phyloP scores from a whole-genome alignment of 1,139 yeast genomes.

The Ogataea hybrid region DNA sequence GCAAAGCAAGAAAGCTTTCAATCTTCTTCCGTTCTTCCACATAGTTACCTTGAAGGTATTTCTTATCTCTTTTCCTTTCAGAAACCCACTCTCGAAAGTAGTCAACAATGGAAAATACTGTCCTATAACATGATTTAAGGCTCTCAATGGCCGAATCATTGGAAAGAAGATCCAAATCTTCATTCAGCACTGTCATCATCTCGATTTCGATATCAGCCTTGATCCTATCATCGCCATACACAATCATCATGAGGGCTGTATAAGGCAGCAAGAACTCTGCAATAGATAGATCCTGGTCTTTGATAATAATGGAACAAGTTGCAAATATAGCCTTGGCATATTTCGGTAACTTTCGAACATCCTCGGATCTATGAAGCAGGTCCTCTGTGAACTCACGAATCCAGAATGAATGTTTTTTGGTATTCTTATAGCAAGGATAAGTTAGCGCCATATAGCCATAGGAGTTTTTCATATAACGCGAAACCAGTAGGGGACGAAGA shows the following conservation, averaged over 20 bases:
- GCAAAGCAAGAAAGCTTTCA: conserved; percentile 46
- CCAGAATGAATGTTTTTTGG: conserved; percentile 59
- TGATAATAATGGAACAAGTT: conserved; percentile 65
- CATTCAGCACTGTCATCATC: conserved; percentile 52
- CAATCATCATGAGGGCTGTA: conserved; percentile 64
- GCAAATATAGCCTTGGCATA: conserved; percentile 54
- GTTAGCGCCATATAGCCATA: conserved; percentile 35
- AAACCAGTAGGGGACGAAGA: conserved; percentile 68
- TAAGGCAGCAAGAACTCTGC: conserved; percentile 80
- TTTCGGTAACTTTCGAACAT: conserved; percentile 23
- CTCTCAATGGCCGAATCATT: conserved; percentile 55
- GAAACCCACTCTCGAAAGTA: conserved; percentile 79
- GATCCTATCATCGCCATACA: conserved; percentile 46
- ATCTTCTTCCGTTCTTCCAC: conserved; percentile 37
- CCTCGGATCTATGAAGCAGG: conserved; percentile 43
- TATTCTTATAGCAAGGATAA: conserved; percentile 51
- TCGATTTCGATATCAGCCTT: conserved; percentile 53
- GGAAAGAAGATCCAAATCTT: conserved; percentile 44
- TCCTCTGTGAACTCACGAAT: conserved; percentile 65
- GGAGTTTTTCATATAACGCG: conserved; percentile 63
- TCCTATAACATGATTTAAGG: conserved; percentile 62
- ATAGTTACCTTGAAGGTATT: conserved; percentile 19
- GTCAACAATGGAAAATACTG: conserved; percentile 77
- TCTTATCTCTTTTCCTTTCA: conserved; percentile 28
- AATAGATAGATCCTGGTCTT: conserved; percentile 68